Base-by-base conservation (phyloP, 2,329 filamentous ascomycete genomes). In the Cercospora sesami region DNA sequence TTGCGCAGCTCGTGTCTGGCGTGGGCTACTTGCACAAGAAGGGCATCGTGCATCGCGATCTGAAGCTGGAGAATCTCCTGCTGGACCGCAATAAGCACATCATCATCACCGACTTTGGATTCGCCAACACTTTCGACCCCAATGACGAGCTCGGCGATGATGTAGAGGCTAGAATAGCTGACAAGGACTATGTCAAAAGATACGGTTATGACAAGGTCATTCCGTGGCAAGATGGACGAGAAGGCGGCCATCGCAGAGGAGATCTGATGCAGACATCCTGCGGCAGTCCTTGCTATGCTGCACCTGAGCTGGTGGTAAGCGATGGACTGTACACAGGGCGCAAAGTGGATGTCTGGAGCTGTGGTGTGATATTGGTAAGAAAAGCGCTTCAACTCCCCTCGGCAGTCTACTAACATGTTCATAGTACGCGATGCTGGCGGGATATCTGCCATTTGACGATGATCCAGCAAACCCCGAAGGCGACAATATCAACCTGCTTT, bases 211-310 rank as follows among this genome's bases (percentile, higher is more conserved):
- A 98, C 79, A 90, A 89, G 75, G 81, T 91, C 45, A 89, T 92
- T 75, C 79, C 87, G 12, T 73, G 74, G 67, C 69, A 73, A 60
- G 91, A 91, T 72, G 93, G 93, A 14, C 67, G 70, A 26, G 67
- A 72, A 48, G 71, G 71, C 33, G 67, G 70, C 21, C 85, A 89
- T 75, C 87, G 94, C 69, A 89, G 93, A 75, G 95, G 95, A 42
- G 95, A 99, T 82, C 83, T 99, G 76, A 99, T 99, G 95, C 94
- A 97, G 81, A 99, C 95, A 10, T 98, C 95, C 79, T 99, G 95
- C 79, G 95, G 95, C 72, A 98, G 94, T 80, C 95, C 95, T 7
- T 99, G 95, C 78, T 99, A 99, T 80, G 95, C 95, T 60, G 95
- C 95, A 14, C 95, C 95, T 4, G 95, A 99, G 82, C 85, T 99